A percentile compares a stretch with the other conserved stretches of the same genome.
Evolutionary conservation across 768 basidiomycete genomes (phyloP).

Genomic region (Rubroboletus satanas): DNA sequence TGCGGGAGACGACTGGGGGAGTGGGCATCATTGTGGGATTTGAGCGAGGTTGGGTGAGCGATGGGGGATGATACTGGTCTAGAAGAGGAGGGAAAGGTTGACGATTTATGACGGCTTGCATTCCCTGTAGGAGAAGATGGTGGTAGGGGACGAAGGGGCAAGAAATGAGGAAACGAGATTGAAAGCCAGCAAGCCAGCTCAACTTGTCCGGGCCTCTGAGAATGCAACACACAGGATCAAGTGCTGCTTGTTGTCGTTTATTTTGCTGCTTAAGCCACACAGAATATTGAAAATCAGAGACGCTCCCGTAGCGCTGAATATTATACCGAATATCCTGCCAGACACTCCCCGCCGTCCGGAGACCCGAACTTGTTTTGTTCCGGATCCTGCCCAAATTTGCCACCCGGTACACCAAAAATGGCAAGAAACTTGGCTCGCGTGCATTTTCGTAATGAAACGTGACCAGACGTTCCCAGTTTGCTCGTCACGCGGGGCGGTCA

Average conservation of each 20-base stretch:
- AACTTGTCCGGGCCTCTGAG: conserved; percentile 29
- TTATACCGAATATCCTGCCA: not conserved
- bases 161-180: conserved; percentile 22
- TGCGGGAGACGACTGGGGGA: conserved; percentile 69
- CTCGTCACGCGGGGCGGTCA: conserved; percentile 32
- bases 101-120: conserved; percentile 70
- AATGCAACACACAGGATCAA: conserved; percentile 33
- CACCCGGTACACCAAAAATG: conserved; percentile 3
- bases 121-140: conserved; percentile 58
- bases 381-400: conserved; percentile 3
- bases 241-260: conserved; percentile 27
- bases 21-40: conserved; percentile 67
- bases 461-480: conserved; percentile 23
- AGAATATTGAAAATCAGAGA: not conserved
- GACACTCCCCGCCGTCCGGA: not conserved
- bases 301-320: not conserved
- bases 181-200: conserved; percentile 37
- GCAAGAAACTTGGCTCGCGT: not conserved
- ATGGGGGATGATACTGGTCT: conserved; percentile 62
- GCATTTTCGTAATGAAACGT: conserved; percentile 23
- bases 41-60: conserved; percentile 40
- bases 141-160: conserved; percentile 22
- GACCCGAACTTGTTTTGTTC: not conserved
- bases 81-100: conserved; percentile 58
- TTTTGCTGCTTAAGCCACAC: conserved; percentile 16